Conservation (phyloP, 2,329 filamentous ascomycete species). For the Aureobasidium sp. region DNA sequence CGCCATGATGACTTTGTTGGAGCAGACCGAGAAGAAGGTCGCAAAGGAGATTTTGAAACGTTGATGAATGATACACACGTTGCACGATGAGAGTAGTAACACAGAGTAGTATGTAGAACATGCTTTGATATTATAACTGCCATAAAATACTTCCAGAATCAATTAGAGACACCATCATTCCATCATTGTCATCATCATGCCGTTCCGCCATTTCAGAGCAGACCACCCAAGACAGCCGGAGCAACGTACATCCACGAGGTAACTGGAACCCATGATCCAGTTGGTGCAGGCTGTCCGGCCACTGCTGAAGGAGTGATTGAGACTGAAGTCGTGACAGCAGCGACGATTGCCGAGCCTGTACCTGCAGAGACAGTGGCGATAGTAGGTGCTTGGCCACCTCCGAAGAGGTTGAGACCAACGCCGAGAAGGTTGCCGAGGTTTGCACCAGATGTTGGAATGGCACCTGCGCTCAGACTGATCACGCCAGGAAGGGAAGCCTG, state of each 20-base stretch:
- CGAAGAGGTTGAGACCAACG: conserved; percentile 8
- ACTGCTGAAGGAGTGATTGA: background rate
- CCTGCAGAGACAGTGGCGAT: conserved; percentile 5
- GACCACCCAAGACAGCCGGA: background rate
- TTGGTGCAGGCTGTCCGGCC: conserved; percentile 1
- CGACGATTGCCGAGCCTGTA: conserved; percentile 8
- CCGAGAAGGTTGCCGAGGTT: conserved; percentile 14
- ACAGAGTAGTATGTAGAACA: conserved; percentile 6
- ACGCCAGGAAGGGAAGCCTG: conserved; percentile 10
- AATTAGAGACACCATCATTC: background rate
- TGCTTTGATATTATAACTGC: conserved; percentile 8
- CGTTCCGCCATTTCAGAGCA: background rate
- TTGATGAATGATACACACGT: background rate
- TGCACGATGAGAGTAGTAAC: background rate
- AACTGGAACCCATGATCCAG: background rate
- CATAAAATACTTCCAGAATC: conserved; percentile 3
- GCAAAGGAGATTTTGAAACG: conserved; percentile 19
- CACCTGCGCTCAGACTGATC: conserved; percentile 7
- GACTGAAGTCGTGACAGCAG: conserved; percentile 7
- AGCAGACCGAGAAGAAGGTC: conserved; percentile 20
- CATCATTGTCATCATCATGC: background rate
- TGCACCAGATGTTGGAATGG: conserved; percentile 5
- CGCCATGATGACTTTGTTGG: conserved; percentile 20
- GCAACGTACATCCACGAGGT: conserved; percentile 12
- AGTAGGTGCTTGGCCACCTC: background rate